A percentile compares a stretch with the other conserved stretches of the same genome.
These are phyloP conservation scores for Mucor saturninus DNA, from an alignment of 371 early-diverging fungal species.

Conservation along the genomic window DNA sequence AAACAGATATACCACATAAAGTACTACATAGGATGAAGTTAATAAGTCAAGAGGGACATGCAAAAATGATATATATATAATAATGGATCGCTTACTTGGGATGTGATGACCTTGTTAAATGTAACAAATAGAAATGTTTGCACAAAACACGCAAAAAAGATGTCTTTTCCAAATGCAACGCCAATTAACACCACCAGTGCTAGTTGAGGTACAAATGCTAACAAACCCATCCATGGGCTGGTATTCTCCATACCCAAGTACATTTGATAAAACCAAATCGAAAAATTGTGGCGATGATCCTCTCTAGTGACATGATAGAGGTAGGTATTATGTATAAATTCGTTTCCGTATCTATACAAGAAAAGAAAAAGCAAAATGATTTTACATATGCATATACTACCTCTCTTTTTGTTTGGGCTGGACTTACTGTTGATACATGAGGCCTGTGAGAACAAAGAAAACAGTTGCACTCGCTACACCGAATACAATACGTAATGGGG, in stretches of 20 bases:
- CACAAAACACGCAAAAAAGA: constrained; percentile 86
- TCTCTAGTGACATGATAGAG: constrained; percentile 93
- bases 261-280: constrained; percentile 92
- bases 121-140: constrained; percentile 97
- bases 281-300: constrained; percentile 98
- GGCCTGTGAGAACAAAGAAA: constrained; percentile 70
- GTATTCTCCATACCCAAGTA: constrained; percentile 71
- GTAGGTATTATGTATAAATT: constrained; percentile 91
- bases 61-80: not conserved
- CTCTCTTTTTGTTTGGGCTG: not conserved
- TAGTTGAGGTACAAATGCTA: constrained; percentile 83
- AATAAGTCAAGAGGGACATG: not conserved
- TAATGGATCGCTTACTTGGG: constrained; percentile 75
- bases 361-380: not conserved
- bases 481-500: constrained; percentile 71
- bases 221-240: constrained; percentile 50
- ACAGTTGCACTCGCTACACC: constrained; percentile 68
- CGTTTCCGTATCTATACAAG: constrained; percentile 72
- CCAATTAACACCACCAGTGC: constrained; percentile 65
- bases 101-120: constrained; percentile 96
- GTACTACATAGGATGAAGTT: constrained; percentile 63
- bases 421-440: constrained; percentile 76
- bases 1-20: constrained; percentile 98
- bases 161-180: constrained; percentile 75
- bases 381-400: not conserved